phyloP scores from a whole-genome alignment of 2,329 filamentous ascomycete genomes.

The Botryotinia calthae region DNA sequence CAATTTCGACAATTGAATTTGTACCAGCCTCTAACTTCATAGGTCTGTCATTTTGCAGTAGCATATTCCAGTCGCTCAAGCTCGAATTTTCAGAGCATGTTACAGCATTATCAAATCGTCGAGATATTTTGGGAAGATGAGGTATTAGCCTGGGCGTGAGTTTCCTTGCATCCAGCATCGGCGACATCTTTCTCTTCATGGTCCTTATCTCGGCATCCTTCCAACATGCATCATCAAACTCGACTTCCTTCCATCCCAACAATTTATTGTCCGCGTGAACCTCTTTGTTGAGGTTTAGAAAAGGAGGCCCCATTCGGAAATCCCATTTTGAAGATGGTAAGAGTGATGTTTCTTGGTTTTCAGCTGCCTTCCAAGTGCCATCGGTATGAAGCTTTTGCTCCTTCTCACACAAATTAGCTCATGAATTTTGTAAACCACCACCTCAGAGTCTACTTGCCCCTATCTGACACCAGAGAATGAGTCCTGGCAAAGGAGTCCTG shows the following conservation, averaged over 20 bases:
- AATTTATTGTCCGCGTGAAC: not conserved
- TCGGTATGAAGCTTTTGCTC: constrained; percentile 6
- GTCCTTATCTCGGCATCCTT: not conserved
- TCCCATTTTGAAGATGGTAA: constrained; percentile 1
- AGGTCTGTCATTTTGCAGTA: not conserved
- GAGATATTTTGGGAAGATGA: not conserved
- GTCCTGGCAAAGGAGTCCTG: not conserved
- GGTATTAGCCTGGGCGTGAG: constrained; percentile 1
- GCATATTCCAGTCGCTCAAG: not conserved
- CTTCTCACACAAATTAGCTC: not conserved
- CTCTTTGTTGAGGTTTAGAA: constrained; percentile 9
- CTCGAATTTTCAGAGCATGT: not conserved
- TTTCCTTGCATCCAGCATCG: constrained; percentile 3
- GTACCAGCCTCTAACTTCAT: not conserved
- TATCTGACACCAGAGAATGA: constrained; percentile 10
- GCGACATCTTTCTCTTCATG: constrained; percentile 3
- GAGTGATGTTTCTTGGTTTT: not conserved
- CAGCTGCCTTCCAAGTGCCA: not conserved
- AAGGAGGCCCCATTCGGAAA: not conserved
- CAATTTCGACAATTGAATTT: not conserved
- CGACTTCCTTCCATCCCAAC: not conserved
- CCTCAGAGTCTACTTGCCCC: not conserved
- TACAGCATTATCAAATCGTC: not conserved
- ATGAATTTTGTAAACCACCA: not conserved
- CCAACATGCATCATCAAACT: not conserved